These are phyloP conservation scores for Akanthomyces uredinophilus DNA, from an alignment of 2,329 filamentous ascomycete genomes.

Conservation along the genomic window DNA sequence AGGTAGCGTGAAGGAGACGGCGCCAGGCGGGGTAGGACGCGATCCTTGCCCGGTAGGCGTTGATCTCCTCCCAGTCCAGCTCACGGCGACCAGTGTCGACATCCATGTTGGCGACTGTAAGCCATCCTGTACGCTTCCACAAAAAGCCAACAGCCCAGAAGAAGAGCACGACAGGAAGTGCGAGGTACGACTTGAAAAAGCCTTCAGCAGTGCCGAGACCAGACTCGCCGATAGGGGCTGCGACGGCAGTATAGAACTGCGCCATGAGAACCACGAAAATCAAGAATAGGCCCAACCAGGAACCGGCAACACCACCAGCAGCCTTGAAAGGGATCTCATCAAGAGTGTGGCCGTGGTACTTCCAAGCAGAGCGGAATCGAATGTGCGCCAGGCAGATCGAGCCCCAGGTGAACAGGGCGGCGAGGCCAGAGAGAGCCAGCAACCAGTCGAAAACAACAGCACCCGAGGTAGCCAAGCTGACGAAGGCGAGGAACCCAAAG, in stretches of 20 bases:
- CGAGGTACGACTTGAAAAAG: constrained; percentile 52
- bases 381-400: constrained; percentile 49
- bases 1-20: constrained; percentile 27
- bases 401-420: constrained; percentile 60
- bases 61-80: constrained; percentile 58
- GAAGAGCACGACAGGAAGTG: constrained; percentile 45
- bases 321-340: constrained; percentile 63
- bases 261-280: constrained; percentile 49
- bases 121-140: constrained; percentile 62
- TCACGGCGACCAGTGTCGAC: constrained; percentile 61
- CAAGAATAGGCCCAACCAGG: constrained; percentile 55
- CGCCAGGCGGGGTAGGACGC: constrained; percentile 46
- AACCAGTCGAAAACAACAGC: constrained; percentile 58
- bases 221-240: constrained; percentile 31
- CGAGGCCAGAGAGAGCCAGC: constrained; percentile 57
- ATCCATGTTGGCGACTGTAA: constrained; percentile 56
- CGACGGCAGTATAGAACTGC: constrained; percentile 46
- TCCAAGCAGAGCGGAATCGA: constrained; percentile 56
- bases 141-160: constrained; percentile 54
- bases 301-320: constrained; percentile 55
- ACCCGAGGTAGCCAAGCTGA: constrained; percentile 42
- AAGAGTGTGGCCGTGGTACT: constrained; percentile 49
- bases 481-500: constrained; percentile 44
- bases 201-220: constrained; percentile 36
- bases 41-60: constrained; percentile 45